Evolutionary conservation across 2,329 filamentous ascomycete species (phyloP).

Genomic region (Colletotrichum sp.): DNA sequence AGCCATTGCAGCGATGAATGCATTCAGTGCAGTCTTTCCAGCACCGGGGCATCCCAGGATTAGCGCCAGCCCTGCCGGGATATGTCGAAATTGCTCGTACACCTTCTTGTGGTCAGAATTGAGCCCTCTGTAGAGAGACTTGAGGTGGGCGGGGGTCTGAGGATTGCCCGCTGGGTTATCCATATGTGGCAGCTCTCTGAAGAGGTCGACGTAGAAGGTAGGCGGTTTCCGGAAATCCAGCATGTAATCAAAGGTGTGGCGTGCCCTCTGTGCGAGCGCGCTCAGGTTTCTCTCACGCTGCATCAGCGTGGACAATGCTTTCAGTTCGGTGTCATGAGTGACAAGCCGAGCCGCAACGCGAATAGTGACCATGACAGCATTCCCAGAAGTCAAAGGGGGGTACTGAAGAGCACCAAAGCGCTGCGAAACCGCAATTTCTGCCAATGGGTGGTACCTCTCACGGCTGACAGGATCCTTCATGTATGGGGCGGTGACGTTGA

Average conservation of each 20-base stretch:
- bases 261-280: neutral
- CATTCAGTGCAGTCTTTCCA: slow-evolving; percentile 53
- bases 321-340: slow-evolving; percentile 12
- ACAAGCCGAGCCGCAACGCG: neutral
- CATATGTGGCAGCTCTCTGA: slow-evolving; percentile 15
- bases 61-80: slow-evolving; percentile 49
- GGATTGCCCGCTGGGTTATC: neutral
- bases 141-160: neutral
- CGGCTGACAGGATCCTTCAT: neutral
- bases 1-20: slow-evolving; percentile 44
- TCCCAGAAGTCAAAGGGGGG: neutral
- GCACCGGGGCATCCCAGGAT: slow-evolving; percentile 52
- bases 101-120: slow-evolving; percentile 43
- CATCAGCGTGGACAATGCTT: neutral
- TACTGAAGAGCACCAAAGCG: neutral
- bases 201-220: neutral
- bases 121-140: slow-evolving; percentile 24
- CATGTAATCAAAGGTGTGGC: neutral
- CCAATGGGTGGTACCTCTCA: neutral
- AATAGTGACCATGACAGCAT: slow-evolving; percentile 1
- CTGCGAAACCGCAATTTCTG: neutral
- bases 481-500: slow-evolving; percentile 4
- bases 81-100: slow-evolving; percentile 35
- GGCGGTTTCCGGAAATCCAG: slow-evolving; percentile 9
- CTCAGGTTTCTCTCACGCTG: neutral